These are phyloP conservation scores for Phytophthora sp. DNA, from an alignment of 352 stramenopile species.

Conservation along the genomic window DNA sequence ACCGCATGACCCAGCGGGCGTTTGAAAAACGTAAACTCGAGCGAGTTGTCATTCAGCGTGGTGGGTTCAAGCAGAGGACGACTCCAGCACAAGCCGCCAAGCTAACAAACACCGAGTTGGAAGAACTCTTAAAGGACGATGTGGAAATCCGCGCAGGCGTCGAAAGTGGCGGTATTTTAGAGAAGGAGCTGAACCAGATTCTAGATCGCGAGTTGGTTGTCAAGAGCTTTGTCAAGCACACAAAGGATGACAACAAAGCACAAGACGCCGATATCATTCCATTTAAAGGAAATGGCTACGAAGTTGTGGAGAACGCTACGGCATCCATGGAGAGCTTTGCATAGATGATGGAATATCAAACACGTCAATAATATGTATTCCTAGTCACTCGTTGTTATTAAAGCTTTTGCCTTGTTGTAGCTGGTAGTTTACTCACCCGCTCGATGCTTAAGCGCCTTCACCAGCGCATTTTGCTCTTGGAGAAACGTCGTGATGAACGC, in stretches of 20 bases:
- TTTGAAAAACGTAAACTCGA: slow-evolving; percentile 93
- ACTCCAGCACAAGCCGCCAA: slow-evolving; percentile 36
- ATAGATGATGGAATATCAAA: slow-evolving; percentile 28
- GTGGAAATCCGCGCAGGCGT: slow-evolving; percentile 73
- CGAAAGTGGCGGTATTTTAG: slow-evolving; percentile 74
- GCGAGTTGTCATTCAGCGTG: slow-evolving; percentile 87
- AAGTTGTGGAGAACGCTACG: slow-evolving; percentile 72
- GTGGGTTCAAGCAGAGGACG: slow-evolving; percentile 73
- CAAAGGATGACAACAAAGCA: slow-evolving; percentile 25
- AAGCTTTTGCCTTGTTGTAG: too few species aligned
- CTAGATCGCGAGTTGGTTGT: slow-evolving; percentile 76
- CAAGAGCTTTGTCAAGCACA: slow-evolving; percentile 70
- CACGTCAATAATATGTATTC: slow-evolving; percentile 26
- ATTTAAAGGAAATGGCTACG: slow-evolving; percentile 72
- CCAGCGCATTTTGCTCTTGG: slow-evolving; percentile 62
- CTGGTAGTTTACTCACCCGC: too few species aligned
- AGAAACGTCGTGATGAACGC: slow-evolving; percentile 77
- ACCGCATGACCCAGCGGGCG: slow-evolving; percentile 92
- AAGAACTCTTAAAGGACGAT: slow-evolving; percentile 77
- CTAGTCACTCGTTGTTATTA: too few species aligned
- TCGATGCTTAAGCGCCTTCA: slow-evolving; percentile 34
- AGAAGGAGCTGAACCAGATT: slow-evolving; percentile 69
- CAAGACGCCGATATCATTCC: slow-evolving; percentile 36
- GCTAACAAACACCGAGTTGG: slow-evolving; percentile 78
- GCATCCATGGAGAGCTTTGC: slow-evolving; percentile 80